A percentile compares a stretch with the other conserved stretches of the same genome.
Evolutionary conservation across 2,329 filamentous ascomycete genomes (phyloP).

Genomic region (Grosmannia serpens): DNA sequence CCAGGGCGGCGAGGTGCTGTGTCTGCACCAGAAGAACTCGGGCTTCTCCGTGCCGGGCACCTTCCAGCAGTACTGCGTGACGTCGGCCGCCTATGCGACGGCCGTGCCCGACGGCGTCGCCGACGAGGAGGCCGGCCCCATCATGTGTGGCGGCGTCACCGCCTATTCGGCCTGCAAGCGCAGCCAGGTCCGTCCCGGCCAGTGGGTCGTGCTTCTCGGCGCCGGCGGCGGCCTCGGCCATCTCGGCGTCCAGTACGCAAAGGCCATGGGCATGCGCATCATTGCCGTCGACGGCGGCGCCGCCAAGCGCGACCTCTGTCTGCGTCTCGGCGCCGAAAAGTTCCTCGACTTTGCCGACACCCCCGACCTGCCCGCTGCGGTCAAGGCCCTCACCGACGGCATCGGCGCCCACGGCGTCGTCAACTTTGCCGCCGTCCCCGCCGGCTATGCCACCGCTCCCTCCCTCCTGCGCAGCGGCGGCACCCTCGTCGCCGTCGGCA

Average conservation of each 20-base stretch:
- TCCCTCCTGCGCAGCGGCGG: constrained; percentile 75
- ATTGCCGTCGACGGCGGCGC: constrained; percentile 9
- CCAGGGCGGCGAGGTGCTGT: constrained; percentile 8
- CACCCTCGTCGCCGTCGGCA: constrained; percentile 74
- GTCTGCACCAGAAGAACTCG: constrained; percentile 5
- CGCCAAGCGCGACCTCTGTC: constrained; percentile 7
- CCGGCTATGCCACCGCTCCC: constrained; percentile 87
- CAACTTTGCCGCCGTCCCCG: constrained; percentile 74
- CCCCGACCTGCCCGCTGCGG: constrained; percentile 33
- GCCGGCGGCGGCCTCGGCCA: constrained; percentile 23
- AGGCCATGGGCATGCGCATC: constrained; percentile 10
- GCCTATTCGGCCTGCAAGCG: constrained; percentile 10
- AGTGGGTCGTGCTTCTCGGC: constrained; percentile 10
- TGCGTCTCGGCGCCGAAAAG: constrained; percentile 9
- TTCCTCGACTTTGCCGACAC: constrained; percentile 62
- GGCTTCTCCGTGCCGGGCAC: constrained; percentile 10
- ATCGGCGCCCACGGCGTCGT: constrained; percentile 83
- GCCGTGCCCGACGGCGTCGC: constrained; percentile 16
- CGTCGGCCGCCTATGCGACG: constrained; percentile 28
- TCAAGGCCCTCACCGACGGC: constrained; percentile 67
- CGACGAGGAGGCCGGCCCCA: constrained; percentile 13
- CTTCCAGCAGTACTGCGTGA: constrained; percentile 15
- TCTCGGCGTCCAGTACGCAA: constrained; percentile 11
- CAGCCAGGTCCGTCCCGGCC: constrained; percentile 5
- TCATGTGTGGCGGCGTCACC: constrained; percentile 14